A percentile compares a stretch with the other conserved stretches of the same genome.
phyloP scores from a whole-genome alignment of 139 green algal species.

The Haematococcus lacustris region DNA sequence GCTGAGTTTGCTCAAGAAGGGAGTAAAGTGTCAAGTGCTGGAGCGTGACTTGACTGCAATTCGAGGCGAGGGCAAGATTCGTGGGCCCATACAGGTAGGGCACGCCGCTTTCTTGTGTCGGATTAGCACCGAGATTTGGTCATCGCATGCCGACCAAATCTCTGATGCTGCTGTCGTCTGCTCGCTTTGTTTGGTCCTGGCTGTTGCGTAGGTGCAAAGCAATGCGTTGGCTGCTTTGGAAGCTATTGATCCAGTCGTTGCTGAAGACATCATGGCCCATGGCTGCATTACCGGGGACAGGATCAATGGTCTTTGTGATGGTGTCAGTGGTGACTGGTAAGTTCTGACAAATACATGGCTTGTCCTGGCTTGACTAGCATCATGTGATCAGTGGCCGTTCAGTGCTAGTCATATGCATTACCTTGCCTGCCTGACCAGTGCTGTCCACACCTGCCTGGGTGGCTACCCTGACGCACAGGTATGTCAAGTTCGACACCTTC shows the following conservation, averaged over 20 bases:
- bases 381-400: no score
- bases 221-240: conserved; percentile 84
- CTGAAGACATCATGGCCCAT: conserved; percentile 51
- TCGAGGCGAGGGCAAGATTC: conserved; percentile 87
- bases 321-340: conserved; percentile 83
- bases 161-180: conserved; percentile 1
- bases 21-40: conserved; percentile 74
- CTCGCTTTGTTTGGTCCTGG: no score
- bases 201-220: conserved; percentile 86
- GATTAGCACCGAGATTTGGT: no score
- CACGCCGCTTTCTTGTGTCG: neutral
- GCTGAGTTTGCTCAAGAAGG: conserved; percentile 71
- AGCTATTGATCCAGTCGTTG: conserved; percentile 66
- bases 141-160: no score
- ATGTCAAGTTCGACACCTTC: conserved; percentile 97
- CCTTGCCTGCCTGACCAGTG: no score
- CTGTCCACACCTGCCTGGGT: neutral
- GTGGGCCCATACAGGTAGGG: conserved; percentile 84
- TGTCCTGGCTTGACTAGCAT: no score
- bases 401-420: no score
- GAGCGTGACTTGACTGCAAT: conserved; percentile 90
- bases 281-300: conserved; percentile 85
- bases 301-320: conserved; percentile 86
- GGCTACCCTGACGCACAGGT: no score
- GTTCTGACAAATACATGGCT: no score